phyloP scores from a whole-genome alignment of 2,329 filamentous ascomycete genomes.

The Venturiaceae sp. region DNA sequence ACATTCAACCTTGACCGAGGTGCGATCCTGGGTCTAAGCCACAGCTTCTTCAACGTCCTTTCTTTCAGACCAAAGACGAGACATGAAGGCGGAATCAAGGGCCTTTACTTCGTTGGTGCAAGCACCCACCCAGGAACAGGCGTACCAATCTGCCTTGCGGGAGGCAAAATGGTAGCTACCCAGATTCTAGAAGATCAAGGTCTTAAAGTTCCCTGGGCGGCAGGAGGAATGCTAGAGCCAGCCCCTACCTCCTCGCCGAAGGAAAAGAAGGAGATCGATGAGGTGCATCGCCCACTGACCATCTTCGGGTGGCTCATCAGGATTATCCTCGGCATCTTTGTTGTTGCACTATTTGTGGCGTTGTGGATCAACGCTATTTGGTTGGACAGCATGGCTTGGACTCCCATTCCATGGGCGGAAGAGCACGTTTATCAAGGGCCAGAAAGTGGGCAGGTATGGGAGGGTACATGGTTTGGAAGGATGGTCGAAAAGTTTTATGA shows the following conservation, averaged over 20 bases:
- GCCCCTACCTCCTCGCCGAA: not conserved
- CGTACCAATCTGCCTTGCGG: conserved; percentile 63
- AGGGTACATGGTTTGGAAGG: not conserved
- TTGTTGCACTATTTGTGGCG: not conserved
- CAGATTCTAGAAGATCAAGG: conserved; percentile 36
- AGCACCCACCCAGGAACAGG: conserved; percentile 69
- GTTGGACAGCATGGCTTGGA: not conserved
- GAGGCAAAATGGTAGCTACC: conserved; percentile 52
- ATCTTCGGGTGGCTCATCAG: not conserved
- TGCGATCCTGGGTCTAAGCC: conserved; percentile 61
- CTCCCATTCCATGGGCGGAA: not conserved
- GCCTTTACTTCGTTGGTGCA: conserved; percentile 63
- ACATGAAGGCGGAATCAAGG: conserved; percentile 34
- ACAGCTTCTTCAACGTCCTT: conserved; percentile 66
- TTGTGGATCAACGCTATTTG: conserved; percentile 2
- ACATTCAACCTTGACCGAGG: conserved; percentile 68
- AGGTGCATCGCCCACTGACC: not conserved
- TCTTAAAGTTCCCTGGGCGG: conserved; percentile 30
- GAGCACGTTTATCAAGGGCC: not conserved
- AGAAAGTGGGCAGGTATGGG: not conserved
- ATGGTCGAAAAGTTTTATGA: not conserved
- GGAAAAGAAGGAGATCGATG: conserved; percentile 7
- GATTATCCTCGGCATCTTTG: not conserved
- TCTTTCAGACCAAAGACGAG: conserved; percentile 53
- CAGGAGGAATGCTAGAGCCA: conserved; percentile 8